Evolutionary conservation across 1,139 yeast genomes (phyloP), one percentile per base, ranked within the genome.

Genomic region (Yamadazyma friedrichii): DNA sequence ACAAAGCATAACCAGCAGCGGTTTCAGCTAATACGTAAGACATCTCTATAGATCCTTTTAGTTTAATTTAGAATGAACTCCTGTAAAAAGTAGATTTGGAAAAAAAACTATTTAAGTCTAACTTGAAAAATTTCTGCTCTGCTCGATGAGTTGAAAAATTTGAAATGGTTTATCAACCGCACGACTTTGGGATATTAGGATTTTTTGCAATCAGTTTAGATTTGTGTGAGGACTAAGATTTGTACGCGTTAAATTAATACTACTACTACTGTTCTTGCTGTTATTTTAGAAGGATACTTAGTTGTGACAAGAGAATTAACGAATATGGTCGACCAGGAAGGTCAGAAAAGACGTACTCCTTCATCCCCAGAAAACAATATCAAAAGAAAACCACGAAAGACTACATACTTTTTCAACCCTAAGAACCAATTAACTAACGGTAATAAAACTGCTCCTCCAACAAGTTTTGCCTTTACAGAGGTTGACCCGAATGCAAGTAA

Each of bases 11-110:
- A 63, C 98, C 98, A 43, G 98, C 98, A 52, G 98, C 88, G 51
- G 98, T 93, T 76, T 93, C 98, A 49, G 98, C 87, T 65, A 93
- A 82, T 61, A 93, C 93, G 79, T 80, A 89, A 55, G 98, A 88
- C 97, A 46, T 44, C 13, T 12, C 22, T 31, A 17, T 6, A 5
- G 15, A 13, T 28, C 31, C 31, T 13, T 12, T 28, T 28, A 28
- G 13, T 28, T 28, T 12, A 28, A 6, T 28, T 28, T n/a, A n/a
- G n/a, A n/a, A n/a, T n/a, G n/a, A n/a, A n/a, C n/a, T n/a, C n/a
- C n/a, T n/a, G n/a, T n/a, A n/a, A n/a, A n/a, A n/a, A n/a, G n/a
- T n/a, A n/a, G n/a, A n/a, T n/a, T n/a, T n/a, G 31, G 31, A 13
- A 28, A 9, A 28, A 13, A 13, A 12, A 12, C 31, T 28, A 12